phyloP scores from a whole-genome alignment of 495 filamentous ascomycete genomes.

The Neurospora sp. region DNA sequence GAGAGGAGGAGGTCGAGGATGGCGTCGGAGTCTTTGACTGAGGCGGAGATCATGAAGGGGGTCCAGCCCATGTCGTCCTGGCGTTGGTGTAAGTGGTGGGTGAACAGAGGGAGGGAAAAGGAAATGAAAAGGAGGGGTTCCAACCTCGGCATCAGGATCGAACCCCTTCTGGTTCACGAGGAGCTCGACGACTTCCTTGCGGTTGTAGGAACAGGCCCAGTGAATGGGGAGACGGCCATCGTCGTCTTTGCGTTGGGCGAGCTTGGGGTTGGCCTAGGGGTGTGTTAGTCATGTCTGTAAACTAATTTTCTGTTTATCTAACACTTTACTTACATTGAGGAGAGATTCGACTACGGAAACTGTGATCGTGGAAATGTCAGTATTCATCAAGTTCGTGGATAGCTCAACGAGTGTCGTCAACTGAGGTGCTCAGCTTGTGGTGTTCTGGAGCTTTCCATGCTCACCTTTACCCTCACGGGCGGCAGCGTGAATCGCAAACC shows the following conservation, averaged over 20 bases:
- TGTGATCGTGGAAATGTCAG: conserved; percentile 20
- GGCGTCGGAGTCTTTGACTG: conserved; percentile 59
- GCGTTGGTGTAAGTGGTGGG: too few species aligned
- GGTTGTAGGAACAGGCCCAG: conserved; percentile 87
- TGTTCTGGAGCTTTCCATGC: background rate
- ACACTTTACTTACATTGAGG: conserved; percentile 43
- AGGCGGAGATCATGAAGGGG: conserved; percentile 85
- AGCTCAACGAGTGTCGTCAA: background rate
- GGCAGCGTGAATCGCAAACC: conserved; percentile 82
- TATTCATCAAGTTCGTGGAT: background rate
- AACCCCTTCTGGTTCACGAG: conserved; percentile 62
- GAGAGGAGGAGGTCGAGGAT: conserved; percentile 64
- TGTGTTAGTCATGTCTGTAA: conserved; percentile 1
- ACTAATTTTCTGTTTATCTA: too few species aligned
- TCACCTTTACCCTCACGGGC: conserved; percentile 78
- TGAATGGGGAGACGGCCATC: conserved; percentile 90
- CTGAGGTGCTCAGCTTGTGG: background rate
- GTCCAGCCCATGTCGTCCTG: conserved; percentile 79
- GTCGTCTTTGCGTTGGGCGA: conserved; percentile 64
- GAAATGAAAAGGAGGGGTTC: too few species aligned
- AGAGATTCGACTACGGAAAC: conserved; percentile 64
- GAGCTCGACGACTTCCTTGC: conserved; percentile 60
- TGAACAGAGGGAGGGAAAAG: too few species aligned
- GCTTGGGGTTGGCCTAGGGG: conserved; percentile 65
- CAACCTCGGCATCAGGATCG: conserved; percentile 66